Evolutionary conservation across 805 yeast genomes (phyloP).

Genomic region (Starmerella apis): DNA sequence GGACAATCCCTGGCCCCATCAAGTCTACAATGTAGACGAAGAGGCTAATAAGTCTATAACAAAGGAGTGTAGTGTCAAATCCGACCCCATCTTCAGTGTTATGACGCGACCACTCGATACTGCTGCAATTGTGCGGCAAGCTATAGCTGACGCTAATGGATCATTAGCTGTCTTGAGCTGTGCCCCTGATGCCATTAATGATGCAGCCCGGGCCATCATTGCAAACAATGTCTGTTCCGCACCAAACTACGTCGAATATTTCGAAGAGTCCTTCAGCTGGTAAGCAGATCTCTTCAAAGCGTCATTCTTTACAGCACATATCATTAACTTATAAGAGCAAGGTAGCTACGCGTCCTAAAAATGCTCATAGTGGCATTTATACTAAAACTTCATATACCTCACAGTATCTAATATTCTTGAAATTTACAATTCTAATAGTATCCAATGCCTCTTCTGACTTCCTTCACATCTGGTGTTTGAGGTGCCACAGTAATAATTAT

Average conservation of each 20-base stretch:
- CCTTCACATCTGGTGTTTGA: too few species aligned
- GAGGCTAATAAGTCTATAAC: neutral
- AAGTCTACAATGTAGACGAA: neutral
- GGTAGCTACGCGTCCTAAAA: neutral
- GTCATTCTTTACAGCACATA: neutral
- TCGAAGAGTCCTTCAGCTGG: conserved; percentile 56
- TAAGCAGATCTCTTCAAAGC: neutral
- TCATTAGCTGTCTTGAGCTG: conserved; percentile 47
- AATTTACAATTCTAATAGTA: too few species aligned
- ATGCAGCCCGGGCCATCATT: conserved; percentile 42
- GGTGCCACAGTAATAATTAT: too few species aligned
- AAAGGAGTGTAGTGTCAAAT: neutral
- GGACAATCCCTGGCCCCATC: neutral
- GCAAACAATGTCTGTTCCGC: conserved; percentile 35
- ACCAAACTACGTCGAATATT: conserved; percentile 47
- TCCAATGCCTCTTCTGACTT: too few species aligned
- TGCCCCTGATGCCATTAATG: conserved; percentile 54
- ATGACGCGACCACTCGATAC: conserved; percentile 2
- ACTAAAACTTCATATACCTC: too few species aligned
- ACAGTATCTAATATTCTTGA: too few species aligned
- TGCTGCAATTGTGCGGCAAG: conserved; percentile 31
- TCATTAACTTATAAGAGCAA: neutral
- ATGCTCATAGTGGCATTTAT: too few species aligned
- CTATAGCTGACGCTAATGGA: conserved; percentile 33
- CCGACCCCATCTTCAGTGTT: neutral